A percentile compares a stretch with the other conserved stretches of the same genome.
Evolutionary conservation across 352 stramenopile genomes (phyloP).

Genomic region (Globisporangium solare): DNA sequence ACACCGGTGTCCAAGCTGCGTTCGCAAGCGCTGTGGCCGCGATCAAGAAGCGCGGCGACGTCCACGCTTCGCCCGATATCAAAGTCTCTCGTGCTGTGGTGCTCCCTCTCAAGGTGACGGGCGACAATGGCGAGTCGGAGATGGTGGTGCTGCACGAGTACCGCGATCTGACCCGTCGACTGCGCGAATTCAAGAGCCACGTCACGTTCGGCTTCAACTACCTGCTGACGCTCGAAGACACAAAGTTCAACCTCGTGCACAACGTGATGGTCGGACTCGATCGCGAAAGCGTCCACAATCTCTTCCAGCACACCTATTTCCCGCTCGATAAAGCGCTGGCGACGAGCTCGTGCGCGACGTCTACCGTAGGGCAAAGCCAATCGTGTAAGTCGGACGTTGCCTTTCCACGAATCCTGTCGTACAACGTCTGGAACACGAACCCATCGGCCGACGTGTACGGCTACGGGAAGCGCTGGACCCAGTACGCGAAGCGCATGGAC

Average conservation of each 20-base stretch:
- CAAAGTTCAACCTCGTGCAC: conserved; percentile 45
- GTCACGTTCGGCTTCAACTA: conserved; percentile 55
- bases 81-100: conserved; percentile 27
- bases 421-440: conserved; percentile 91
- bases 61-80: conserved; percentile 38
- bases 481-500: conserved; percentile 75
- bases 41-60: conserved; percentile 32
- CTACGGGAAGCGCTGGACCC: conserved; percentile 41
- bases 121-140: conserved; percentile 61
- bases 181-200: conserved; percentile 48
- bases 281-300: conserved; percentile 59
- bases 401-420: conserved; percentile 69
- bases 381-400: background rate
- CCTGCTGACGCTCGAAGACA: conserved; percentile 53
- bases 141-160: conserved; percentile 67
- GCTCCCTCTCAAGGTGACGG: conserved; percentile 49
- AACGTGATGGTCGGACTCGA: conserved; percentile 64
- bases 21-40: conserved; percentile 28
- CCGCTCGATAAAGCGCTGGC: conserved; percentile 13
- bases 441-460: conserved; percentile 67
- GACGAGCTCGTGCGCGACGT: background rate
- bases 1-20: conserved; percentile 42
- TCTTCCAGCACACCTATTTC: conserved; percentile 68
- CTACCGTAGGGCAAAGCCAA: background rate
- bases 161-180: conserved; percentile 22